phyloP scores from a whole-genome alignment of 2,329 filamentous ascomycete genomes.

The Leptographium radiaticola region DNA sequence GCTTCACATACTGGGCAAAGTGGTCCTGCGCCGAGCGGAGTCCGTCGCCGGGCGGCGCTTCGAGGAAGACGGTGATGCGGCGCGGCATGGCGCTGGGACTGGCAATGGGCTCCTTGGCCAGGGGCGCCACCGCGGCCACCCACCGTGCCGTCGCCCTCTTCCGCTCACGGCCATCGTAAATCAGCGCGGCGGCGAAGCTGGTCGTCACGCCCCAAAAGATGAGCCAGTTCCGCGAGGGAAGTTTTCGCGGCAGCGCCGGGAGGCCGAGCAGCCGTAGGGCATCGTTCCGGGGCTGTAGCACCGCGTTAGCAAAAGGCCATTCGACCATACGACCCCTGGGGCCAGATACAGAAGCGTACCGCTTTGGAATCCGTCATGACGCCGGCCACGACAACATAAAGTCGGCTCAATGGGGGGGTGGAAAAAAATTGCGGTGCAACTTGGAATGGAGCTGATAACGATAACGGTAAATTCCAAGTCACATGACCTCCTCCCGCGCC shows the following conservation, averaged over 20 bases:
- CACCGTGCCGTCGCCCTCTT: constrained; percentile 75
- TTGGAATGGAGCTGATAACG: neutral
- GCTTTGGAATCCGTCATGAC: constrained; percentile 2
- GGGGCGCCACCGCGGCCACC: constrained; percentile 71
- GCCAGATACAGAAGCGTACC: neutral
- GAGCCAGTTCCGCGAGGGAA: constrained; percentile 95
- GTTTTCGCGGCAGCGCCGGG: constrained; percentile 66
- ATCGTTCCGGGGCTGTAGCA: constrained; percentile 41
- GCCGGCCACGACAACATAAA: neutral
- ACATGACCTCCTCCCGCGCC: neutral
- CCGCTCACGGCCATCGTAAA: constrained; percentile 90
- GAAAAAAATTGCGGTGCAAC: neutral
- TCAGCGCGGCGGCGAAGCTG: constrained; percentile 64
- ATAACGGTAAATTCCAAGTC: neutral
- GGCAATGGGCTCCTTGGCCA: constrained; percentile 64
- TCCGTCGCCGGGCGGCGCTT: constrained; percentile 76
- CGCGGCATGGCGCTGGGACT: constrained; percentile 59
- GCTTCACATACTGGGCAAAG: constrained; percentile 93
- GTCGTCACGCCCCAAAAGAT: constrained; percentile 79
- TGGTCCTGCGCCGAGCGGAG: constrained; percentile 80
- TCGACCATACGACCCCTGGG: neutral
- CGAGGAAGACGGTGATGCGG: constrained; percentile 73
- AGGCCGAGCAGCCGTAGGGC: constrained; percentile 72
- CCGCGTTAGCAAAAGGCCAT: neutral
- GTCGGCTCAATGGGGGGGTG: neutral